A percentile compares a stretch with the other conserved stretches of the same genome.
Evolutionary conservation across 768 basidiomycete species (phyloP).

Genomic region (Boletellus sp.): DNA sequence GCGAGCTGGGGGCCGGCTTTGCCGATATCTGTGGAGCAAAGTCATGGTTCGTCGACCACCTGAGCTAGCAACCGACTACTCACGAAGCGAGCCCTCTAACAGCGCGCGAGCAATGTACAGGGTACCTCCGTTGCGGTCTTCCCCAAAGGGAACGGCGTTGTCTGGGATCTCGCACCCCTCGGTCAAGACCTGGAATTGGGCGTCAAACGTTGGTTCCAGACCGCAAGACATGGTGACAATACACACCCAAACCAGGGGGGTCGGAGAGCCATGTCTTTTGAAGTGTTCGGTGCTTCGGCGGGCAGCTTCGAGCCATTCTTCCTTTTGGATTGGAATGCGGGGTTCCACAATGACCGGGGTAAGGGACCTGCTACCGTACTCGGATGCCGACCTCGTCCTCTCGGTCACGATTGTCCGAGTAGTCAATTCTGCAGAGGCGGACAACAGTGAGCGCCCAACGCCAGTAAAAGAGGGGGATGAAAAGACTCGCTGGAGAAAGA

Average conservation of each 20-base stretch:
- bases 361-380: conserved; percentile 14
- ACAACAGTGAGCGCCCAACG: conserved; percentile 7
- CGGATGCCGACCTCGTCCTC: conserved; percentile 18
- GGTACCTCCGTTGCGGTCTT: conserved; percentile 28
- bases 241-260: conserved; percentile 32
- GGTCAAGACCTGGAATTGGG: conserved; percentile 20
- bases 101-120: conserved; percentile 32
- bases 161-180: conserved; percentile 30
- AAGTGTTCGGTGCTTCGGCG: conserved; percentile 30
- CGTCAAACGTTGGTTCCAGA: background rate
- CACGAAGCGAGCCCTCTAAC: conserved; percentile 31
- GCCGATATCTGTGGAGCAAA: conserved; percentile 28
- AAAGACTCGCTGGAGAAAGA: conserved; percentile 14
- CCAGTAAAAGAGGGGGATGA: too few species aligned
- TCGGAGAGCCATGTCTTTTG: conserved; percentile 24
- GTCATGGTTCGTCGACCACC: background rate
- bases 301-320: conserved; percentile 29
- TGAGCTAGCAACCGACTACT: conserved; percentile 1
- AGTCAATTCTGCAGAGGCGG: conserved; percentile 8
- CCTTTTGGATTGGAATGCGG: conserved; percentile 20
- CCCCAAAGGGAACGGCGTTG: conserved; percentile 33
- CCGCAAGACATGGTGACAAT: background rate
- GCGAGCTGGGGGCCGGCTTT: conserved; percentile 31
- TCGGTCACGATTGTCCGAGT: conserved; percentile 4
- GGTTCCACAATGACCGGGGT: conserved; percentile 16